These are phyloP conservation scores for Zarea fungicola DNA, from an alignment of 2,329 filamentous ascomycete genomes.

Conservation along the genomic window DNA sequence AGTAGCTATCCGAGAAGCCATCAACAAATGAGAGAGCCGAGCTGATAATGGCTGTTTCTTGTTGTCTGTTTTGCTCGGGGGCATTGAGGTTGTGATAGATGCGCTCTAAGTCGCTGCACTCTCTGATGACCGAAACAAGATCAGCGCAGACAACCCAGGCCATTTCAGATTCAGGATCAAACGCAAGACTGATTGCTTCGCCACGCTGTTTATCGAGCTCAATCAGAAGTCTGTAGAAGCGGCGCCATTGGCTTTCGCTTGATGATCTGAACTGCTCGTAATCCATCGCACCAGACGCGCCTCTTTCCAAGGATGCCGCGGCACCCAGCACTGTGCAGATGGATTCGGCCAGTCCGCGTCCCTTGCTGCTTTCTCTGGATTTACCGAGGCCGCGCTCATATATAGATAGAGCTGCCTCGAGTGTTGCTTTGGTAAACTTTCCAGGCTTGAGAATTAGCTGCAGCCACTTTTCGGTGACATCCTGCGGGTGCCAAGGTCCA, in stretches of 20 bases:
- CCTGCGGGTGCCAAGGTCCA: constrained; percentile 59
- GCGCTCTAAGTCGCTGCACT: constrained; percentile 72
- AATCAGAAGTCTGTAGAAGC: constrained; percentile 78
- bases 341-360: constrained; percentile 65
- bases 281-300: constrained; percentile 61
- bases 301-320: constrained; percentile 60
- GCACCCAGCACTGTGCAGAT: constrained; percentile 68
- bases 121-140: constrained; percentile 70
- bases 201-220: constrained; percentile 83
- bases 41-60: constrained; percentile 58
- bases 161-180: constrained; percentile 65
- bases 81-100: constrained; percentile 62
- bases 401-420: constrained; percentile 78
- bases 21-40: constrained; percentile 67
- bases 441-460: constrained; percentile 77
- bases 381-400: constrained; percentile 62
- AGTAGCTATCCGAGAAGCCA: constrained; percentile 63
- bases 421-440: constrained; percentile 69
- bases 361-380: constrained; percentile 33
- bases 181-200: constrained; percentile 72
- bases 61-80: constrained; percentile 47
- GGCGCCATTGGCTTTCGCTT: constrained; percentile 79
- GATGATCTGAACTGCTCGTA: constrained; percentile 69
- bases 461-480: constrained; percentile 80
- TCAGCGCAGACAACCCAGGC: constrained; percentile 84